phyloP scores from a whole-genome alignment of 108 stramenopile genomes.

The Fragilaria radians region DNA sequence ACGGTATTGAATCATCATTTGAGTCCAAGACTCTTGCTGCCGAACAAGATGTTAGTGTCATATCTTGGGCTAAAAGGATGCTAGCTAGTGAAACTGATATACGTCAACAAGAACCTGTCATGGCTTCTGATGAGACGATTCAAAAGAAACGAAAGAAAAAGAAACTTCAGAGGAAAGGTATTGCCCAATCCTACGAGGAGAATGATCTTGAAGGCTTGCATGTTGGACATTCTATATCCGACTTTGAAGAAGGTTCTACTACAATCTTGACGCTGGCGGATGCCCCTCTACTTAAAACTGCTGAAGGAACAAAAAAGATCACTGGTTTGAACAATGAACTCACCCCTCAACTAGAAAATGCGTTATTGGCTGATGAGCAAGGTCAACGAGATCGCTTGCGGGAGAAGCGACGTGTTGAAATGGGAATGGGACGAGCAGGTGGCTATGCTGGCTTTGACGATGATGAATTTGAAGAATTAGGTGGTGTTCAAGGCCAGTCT shows the following conservation, averaged over 20 bases:
- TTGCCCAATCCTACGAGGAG: conserved; percentile 35
- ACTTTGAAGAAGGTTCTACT: conserved; percentile 48
- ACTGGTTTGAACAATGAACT: conserved; percentile 37
- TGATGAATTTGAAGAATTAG: conserved; percentile 87
- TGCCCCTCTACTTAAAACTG: conserved; percentile 33
- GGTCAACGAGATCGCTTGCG: conserved; percentile 40
- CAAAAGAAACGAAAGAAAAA: conserved; percentile 14
- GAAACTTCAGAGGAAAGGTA: background rate
- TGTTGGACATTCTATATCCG: conserved; percentile 51
- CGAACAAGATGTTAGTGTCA: conserved; percentile 22
- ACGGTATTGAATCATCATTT: conserved; percentile 27
- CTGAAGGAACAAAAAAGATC: conserved; percentile 26
- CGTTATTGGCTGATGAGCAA: conserved; percentile 29
- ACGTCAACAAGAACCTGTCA: conserved; percentile 7
- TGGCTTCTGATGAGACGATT: conserved; percentile 24
- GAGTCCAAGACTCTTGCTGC: conserved; percentile 13
- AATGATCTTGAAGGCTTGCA: conserved; percentile 58
- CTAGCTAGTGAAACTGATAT: conserved; percentile 4
- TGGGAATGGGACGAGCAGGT: conserved; percentile 77
- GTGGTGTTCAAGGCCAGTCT: conserved; percentile 45
- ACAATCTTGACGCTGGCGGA: conserved; percentile 74
- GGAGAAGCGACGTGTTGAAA: conserved; percentile 59
- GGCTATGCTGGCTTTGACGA: conserved; percentile 91
- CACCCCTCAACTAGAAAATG: conserved; percentile 55
- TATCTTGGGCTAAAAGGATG: conserved; percentile 62